Evolutionary conservation across 2,329 filamentous ascomycete genomes (phyloP).

Genomic region (Diaporthe humulicola): DNA sequence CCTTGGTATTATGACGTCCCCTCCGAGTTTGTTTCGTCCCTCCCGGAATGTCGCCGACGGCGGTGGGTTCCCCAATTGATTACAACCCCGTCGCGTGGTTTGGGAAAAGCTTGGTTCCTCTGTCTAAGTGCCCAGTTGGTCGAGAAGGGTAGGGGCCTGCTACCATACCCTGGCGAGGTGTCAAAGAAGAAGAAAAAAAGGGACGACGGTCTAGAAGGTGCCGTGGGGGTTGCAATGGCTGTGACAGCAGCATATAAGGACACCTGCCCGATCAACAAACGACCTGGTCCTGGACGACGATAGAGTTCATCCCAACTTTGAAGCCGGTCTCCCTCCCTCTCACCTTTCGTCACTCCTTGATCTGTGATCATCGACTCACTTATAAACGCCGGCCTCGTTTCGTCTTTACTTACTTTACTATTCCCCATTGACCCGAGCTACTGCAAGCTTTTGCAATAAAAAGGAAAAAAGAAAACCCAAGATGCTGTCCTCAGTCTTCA

Average conservation of each 20-base stretch:
- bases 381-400: conserved; percentile 1
- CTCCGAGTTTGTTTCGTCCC: conserved; percentile 7
- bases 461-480: not conserved
- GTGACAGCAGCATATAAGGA: conserved; percentile 16
- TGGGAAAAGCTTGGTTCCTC: conserved; percentile 14
- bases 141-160: not conserved
- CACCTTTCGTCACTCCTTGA: conserved; percentile 18
- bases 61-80: conserved; percentile 28
- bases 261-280: not conserved
- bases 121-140: not conserved
- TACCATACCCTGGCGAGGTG: conserved; percentile 4
- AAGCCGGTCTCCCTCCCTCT: conserved; percentile 4
- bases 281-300: not conserved
- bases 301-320: conserved; percentile 26
- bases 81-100: conserved; percentile 23
- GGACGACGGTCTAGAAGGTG: not conserved
- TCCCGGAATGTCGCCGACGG: conserved; percentile 21
- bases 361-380: not conserved
- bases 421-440: not conserved
- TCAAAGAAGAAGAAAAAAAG: not conserved
- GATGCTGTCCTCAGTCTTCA: conserved; percentile 21
- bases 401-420: not conserved
- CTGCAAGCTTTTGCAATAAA: conserved; percentile 8
- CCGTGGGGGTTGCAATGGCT: not conserved
- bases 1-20: conserved; percentile 20